Conservation (phyloP, 2,329 filamentous ascomycete species). For the Botrytis byssoidea region DNA sequence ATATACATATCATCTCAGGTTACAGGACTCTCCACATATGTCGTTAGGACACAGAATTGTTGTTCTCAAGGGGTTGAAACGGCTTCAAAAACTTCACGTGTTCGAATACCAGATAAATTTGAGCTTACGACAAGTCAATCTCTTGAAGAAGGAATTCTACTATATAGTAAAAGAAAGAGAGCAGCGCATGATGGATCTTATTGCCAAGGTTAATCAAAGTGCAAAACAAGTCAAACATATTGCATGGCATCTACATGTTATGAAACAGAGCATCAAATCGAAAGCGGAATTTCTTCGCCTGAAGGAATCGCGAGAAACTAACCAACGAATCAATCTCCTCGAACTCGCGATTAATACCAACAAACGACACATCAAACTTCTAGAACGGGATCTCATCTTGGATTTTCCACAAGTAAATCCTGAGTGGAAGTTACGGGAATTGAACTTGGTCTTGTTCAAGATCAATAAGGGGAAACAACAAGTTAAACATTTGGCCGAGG, state of each 20-base stretch:
- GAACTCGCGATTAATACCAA: not conserved
- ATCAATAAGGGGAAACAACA: not conserved
- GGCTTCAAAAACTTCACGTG: slow-evolving; percentile 7
- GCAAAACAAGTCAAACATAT: not conserved
- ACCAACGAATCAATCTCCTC: not conserved
- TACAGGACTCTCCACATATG: slow-evolving; percentile 5
- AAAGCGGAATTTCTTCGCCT: not conserved
- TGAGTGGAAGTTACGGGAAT: not conserved
- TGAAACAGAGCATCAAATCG: not conserved
- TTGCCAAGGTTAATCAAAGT: not conserved
- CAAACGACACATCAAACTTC: not conserved
- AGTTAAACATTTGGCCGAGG: not conserved
- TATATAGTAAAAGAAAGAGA: not conserved
- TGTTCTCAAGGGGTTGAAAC: not conserved
- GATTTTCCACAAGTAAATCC: slow-evolving; percentile 1
- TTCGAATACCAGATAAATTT: not conserved
- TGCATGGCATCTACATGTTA: not conserved
- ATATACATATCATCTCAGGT: slow-evolving; percentile 12
- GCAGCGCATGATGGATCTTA: not conserved
- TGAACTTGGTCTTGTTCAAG: not conserved
- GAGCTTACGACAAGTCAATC: not conserved
- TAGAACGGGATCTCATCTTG: not conserved
- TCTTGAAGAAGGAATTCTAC: not conserved
- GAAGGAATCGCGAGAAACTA: not conserved
- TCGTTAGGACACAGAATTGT: slow-evolving; percentile 4